phyloP scores from a whole-genome alignment of 305 asterid species.

The Rubia occidens region DNA sequence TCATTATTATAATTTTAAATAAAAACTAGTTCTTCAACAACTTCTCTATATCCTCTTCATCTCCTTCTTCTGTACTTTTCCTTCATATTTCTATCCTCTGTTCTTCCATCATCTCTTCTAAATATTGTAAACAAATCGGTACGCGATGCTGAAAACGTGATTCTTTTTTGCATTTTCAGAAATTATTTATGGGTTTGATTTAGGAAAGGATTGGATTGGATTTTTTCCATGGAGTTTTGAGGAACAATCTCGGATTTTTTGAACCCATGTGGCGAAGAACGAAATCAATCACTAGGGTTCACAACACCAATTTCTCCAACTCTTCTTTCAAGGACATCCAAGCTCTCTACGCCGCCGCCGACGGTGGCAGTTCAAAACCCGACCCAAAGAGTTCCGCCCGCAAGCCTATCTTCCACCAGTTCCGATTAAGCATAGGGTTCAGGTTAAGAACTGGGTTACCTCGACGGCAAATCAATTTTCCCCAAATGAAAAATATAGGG shows the following conservation, averaged over 20 bases:
- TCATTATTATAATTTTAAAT: no score
- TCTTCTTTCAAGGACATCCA: slow-evolving; percentile 83
- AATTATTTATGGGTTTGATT: not conserved
- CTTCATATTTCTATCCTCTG: not conserved
- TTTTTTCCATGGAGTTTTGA: no score
- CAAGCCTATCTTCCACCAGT: slow-evolving; percentile 58
- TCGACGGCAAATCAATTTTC: no score
- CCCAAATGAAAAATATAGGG: no score
- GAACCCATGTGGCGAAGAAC: slow-evolving; percentile 72
- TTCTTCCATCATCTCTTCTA: not conserved
- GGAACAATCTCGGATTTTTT: slow-evolving; percentile 8
- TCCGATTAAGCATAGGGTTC: no score
- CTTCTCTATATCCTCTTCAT: not conserved
- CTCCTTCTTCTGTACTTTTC: not conserved
- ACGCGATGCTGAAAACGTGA: not conserved
- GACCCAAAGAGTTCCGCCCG: slow-evolving; percentile 20
- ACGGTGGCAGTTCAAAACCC: slow-evolving; percentile 26
- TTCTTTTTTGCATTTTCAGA: not conserved
- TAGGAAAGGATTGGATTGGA: not conserved
- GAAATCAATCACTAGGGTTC: slow-evolving; percentile 49
- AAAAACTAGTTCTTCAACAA: not conserved
- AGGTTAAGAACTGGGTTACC: no score
- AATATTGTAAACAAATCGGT: not conserved
- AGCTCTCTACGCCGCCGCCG: slow-evolving; percentile 28
- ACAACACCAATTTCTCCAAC: slow-evolving; percentile 45